Evolutionary conservation across 257 asterid species (phyloP), one percentile per base, ranked within the genome.

Genomic region (Sherardia arvensis): DNA sequence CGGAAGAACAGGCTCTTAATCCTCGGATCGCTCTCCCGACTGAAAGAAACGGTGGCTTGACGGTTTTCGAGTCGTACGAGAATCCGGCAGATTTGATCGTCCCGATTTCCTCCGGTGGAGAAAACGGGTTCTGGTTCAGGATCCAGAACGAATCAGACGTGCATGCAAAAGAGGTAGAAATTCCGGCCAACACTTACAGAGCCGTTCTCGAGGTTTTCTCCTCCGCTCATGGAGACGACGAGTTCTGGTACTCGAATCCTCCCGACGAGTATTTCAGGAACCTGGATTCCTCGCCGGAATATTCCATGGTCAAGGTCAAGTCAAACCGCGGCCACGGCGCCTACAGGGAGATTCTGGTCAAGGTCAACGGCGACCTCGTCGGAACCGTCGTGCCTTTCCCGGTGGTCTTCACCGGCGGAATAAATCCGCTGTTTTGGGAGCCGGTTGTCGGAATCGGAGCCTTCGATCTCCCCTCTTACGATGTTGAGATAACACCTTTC

Each of bases 191-290:
- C 69, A 67, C 97, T 0, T 89, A 81, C 73, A 85, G 80, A 73
- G 96, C 96, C 18, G 87, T 85, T 65, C 57, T 92, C 45, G 97
- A 92, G 79, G 72, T 92, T 61, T 89, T 82, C 51, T 83, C 80
- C 32, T 89, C 99, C 28, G 81, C 61, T 51, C 99, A 92, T 21
- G 95, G 94, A 2, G 34, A 84, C 26, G 99, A 92, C 40, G 99
- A 92, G 77, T 80, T 85, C 40, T 92, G 99, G 99, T 89, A 85
- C 89, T 69, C 94, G 0, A 89, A 92, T 71, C 95, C 96, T 1
- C 89, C 98, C 0, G 89, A 88, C 78, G 61, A 74, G n/a, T 88
- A 91, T 74, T 67, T 83, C 8, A 5, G 7, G 33, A 74, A 77
- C 27, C n/a, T 53, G 45, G 95, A 86, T 78, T 65, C 77, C 33